Base-by-base conservation (phyloP, 345 rosid genomes). In the Populus nigra region DNA sequence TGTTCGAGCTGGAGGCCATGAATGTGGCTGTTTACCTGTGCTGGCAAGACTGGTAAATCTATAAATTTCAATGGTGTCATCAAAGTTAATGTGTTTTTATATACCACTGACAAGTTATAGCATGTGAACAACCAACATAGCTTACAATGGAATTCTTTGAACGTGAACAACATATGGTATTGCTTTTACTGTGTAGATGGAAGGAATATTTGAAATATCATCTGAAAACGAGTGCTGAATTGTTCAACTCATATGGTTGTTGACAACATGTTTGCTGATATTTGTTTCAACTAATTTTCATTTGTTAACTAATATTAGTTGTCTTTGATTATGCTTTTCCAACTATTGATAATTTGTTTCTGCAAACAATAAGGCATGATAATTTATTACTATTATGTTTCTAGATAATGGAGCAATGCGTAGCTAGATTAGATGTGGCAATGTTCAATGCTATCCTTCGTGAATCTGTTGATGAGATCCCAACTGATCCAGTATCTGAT, bases 381-480 rank as follows among this genome's bases (percentile, higher is more conserved):
- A 72, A 61, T 45, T 43, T 29, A n/a, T 53, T 61, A 68, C 5
- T 39, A 45, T 66, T 27, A 81, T 71, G 63, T 70, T 25, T 41
- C 41, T 80, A 95, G 99, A 87, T 95, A 84, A 95, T 95, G 99
- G 96, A 93, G 87, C 94, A 95, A 78, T 93, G 98, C 11, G 94
- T 93, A 84, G 89, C 93, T 78, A 87, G 99, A 78, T 81, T 96
- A 81, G 99, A 96, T 84, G 96, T 92, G 69, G 99, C 96, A 55
- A 93, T 93, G 93, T 93, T 96, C 90, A 96, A 93, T 86, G 99
- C 99, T 59, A 88, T 96, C 80, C 99, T 93, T 76, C 94, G 94
- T 78, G 99, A 93, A 76, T 91, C 96, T 72, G 89, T 73, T 77
- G 94, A 92, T 67, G 96, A 88, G 62, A 91, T 91, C 73, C 97